phyloP scores from a whole-genome alignment of 139 green algal species.

The Zygnema circumcarinatum region DNA sequence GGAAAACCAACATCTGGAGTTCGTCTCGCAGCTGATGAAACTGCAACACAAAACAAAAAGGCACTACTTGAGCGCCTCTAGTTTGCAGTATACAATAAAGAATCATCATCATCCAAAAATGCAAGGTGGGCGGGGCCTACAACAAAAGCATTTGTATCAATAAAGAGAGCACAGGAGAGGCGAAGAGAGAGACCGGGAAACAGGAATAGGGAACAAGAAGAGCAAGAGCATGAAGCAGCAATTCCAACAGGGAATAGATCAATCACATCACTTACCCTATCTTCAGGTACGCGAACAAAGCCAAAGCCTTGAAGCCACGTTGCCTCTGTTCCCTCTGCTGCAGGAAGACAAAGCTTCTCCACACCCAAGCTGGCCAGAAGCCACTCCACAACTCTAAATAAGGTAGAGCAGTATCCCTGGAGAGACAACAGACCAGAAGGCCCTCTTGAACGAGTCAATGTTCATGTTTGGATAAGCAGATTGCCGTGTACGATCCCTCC shows the following conservation, averaged over 20 bases:
- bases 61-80: no score
- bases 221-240: neutral
- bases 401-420: neutral
- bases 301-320: conserved; percentile 57
- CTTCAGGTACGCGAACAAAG: conserved; percentile 34
- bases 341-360: conserved; percentile 50
- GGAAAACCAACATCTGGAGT: conserved; percentile 22
- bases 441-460: neutral
- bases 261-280: conserved; percentile 27
- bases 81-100: no score
- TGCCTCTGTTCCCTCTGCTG: conserved; percentile 38
- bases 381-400: neutral
- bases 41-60: neutral
- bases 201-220: neutral
- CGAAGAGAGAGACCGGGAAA: neutral
- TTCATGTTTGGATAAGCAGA: neutral
- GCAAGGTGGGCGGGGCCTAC: no score
- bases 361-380: conserved; percentile 63
- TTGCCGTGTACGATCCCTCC: neutral
- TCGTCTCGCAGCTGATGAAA: neutral
- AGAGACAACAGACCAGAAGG: neutral
- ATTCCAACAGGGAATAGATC: neutral
- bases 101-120: no score
- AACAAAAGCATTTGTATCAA: no score
- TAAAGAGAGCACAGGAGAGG: conserved; percentile 19